Evolutionary conservation across 2,329 filamentous ascomycete species (phyloP), one percentile per base, ranked within the genome.

Genomic region (Pestalotiopsis sp.): DNA sequence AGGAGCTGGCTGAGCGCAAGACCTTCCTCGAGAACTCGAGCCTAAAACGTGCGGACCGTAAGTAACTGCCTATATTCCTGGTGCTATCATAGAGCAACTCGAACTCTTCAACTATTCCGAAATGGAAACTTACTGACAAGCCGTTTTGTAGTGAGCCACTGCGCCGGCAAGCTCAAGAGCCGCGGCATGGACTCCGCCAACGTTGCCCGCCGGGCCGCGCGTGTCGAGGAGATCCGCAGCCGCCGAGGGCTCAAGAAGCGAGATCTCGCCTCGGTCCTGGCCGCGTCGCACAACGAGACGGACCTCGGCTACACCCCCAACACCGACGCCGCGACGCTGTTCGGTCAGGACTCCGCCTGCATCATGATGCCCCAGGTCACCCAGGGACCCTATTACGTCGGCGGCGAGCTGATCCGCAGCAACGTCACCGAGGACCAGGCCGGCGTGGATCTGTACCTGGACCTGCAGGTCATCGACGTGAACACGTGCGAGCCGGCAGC

Each of bases 331-430:
- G 70, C 74, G 52, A 79, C 71, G 69, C 75, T 86, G 36, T 85
- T 85, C 68, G 76, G 79, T 1, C 78, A 77, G 67, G 81, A 83
- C 73, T 79, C 76, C 52, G 82, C 82, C n/a, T 88, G 86, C 71
- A 77, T 87, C 36, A 78, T 88, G 38, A 83, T 80, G 20, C 85
- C 85, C 0, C 85, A 88, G 74, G 82, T 83, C 25, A 87, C 82
- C 3, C 80, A 87, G 73, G 86, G 86, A 0, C 86, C 86, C 27
- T 89, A 87, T 78, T 89, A 84, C 70, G 84, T 88, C 61, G 74
- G 79, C 20, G 87, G 86, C 38, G 85, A 89, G 74, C 80, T 82
- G 64, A 76, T 89, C 69, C 83, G 86, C 36, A 71, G 79, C 41
- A 78, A 89, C 71, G 76, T 89, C 45, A 80, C 78, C 14, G 85